phyloP scores from a whole-genome alignment of 2,329 filamentous ascomycete species.

The Curvularia hawaiiensis region DNA sequence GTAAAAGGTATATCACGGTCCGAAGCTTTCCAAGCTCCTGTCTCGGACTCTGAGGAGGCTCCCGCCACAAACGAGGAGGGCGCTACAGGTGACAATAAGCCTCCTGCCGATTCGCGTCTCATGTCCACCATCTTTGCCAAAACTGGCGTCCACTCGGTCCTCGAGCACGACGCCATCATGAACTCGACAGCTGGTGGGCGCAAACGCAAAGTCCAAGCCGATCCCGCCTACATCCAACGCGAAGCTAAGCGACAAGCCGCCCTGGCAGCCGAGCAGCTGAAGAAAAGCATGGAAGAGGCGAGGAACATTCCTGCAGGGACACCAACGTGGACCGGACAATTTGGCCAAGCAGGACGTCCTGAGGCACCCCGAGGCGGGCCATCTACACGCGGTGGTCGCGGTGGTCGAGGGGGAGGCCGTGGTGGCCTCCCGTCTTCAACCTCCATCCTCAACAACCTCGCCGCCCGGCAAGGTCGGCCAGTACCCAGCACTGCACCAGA shows the following conservation, averaged over 20 bases:
- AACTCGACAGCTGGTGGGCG: constrained; percentile 48
- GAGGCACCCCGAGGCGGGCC: constrained; percentile 43
- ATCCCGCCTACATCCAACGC: constrained; percentile 76
- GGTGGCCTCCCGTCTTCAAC: constrained; percentile 50
- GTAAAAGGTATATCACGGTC: constrained; percentile 52
- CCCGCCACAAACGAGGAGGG: constrained; percentile 22
- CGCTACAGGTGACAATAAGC: constrained; percentile 9
- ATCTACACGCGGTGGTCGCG: constrained; percentile 51
- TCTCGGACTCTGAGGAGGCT: constrained; percentile 32
- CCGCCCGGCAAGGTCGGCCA: constrained; percentile 47
- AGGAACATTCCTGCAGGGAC: constrained; percentile 77
- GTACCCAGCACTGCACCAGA: constrained; percentile 14
- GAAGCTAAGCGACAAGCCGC: constrained; percentile 82
- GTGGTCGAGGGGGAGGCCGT: constrained; percentile 36
- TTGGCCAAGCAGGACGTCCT: constrained; percentile 75
- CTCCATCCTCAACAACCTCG: constrained; percentile 52
- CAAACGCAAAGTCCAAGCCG: constrained; percentile 71
- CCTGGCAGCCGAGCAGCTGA: constrained; percentile 76
- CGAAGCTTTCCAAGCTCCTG: constrained; percentile 49
- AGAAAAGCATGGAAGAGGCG: constrained; percentile 74
- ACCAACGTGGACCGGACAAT: constrained; percentile 91
- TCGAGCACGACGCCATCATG: constrained; percentile 92
- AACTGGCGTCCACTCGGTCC: constrained; percentile 84
- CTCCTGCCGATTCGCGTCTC: constrained; percentile 64
- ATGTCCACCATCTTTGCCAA: constrained; percentile 89